Evolutionary conservation across 495 filamentous ascomycete species (phyloP).

Genomic region (Aspergillus asperescens): DNA sequence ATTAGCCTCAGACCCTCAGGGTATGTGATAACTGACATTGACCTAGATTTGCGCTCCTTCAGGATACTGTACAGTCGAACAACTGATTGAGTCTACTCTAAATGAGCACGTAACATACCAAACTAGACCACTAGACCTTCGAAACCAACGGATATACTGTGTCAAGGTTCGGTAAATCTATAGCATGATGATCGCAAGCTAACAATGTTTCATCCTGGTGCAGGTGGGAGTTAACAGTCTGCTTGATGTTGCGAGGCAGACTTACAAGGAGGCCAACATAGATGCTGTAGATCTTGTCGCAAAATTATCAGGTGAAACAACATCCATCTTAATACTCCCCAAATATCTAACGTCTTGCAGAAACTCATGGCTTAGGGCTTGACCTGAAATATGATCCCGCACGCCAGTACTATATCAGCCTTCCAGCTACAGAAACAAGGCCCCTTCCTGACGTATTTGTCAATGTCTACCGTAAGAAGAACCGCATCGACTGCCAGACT

Average conservation of each 20-base stretch:
- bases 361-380: constrained; percentile 52
- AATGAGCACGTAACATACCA: constrained; percentile 78
- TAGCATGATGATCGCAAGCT: neutral
- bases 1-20: neutral
- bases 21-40: constrained; percentile 3
- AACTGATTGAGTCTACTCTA: constrained; percentile 63
- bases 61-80: constrained; percentile 52
- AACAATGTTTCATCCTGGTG: neutral
- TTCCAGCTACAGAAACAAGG: constrained; percentile 54
- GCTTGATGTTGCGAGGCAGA: constrained; percentile 79
- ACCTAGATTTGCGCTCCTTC: constrained; percentile 57
- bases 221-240: constrained; percentile 80
- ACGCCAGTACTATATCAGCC: constrained; percentile 75
- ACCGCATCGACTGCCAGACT: constrained; percentile 78
- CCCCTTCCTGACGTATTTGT: constrained; percentile 72
- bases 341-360: constrained; percentile 35
- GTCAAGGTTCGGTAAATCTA: constrained; percentile 55
- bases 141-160: constrained; percentile 90
- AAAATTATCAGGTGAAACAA: constrained; percentile 50
- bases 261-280: constrained; percentile 76
- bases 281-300: constrained; percentile 68
- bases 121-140: constrained; percentile 73
- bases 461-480: constrained; percentile 68
- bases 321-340: neutral
- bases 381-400: constrained; percentile 71